Percentiles rank a stretch among this genome's conserved stretches.
These are phyloP conservation scores for Amaranthus hypochondriacus DNA, from an alignment of 148 eudicot species.

Conservation along the genomic window DNA sequence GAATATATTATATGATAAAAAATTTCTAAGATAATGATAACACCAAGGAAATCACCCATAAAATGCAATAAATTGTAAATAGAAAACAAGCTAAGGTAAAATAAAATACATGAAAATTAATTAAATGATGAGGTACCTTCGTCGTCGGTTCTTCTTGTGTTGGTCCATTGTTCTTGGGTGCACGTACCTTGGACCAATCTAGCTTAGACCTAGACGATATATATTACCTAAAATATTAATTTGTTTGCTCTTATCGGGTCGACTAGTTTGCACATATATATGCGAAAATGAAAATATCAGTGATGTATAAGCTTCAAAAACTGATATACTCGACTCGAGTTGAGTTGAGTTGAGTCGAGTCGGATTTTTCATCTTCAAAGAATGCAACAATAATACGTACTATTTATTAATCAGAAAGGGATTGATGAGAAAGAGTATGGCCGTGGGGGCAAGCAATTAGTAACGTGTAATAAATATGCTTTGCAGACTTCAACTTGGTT, in stretches of 20 bases:
- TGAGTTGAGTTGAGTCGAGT: background rate
- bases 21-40: no score
- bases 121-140: conserved; percentile 12
- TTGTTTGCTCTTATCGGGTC: background rate
- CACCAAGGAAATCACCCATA: no score
- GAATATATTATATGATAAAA: no score
- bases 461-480: conserved; percentile 16
- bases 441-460: background rate
- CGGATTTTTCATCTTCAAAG: background rate
- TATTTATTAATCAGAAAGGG: background rate
- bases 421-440: background rate
- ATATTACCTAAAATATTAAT: background rate
- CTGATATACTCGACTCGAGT: background rate
- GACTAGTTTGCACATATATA: background rate
- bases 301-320: background rate
- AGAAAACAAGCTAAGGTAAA: no score
- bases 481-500: conserved; percentile 7
- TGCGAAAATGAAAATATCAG: background rate
- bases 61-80: no score
- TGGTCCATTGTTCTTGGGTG: conserved; percentile 16
- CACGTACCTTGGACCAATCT: no score
- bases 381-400: background rate
- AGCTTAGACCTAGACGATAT: background rate
- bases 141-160: conserved; percentile 10
- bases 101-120: no score